Conservation (phyloP, 139 green algal species). For the Closterium sp. region DNA sequence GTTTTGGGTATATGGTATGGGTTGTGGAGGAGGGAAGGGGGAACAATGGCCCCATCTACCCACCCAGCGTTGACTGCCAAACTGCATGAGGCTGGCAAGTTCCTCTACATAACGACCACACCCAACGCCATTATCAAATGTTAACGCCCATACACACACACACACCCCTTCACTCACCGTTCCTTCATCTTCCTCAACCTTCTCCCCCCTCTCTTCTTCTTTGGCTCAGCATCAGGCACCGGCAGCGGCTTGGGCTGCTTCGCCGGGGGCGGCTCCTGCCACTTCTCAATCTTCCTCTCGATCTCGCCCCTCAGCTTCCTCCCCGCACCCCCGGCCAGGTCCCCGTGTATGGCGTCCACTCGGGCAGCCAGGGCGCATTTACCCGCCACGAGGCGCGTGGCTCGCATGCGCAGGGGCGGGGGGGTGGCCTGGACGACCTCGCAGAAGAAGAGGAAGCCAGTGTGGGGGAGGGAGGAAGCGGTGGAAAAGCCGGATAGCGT, state of each 20-base stretch:
- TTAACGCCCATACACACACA: too few species aligned
- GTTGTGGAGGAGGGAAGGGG: too few species aligned
- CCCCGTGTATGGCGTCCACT: conserved; percentile 83
- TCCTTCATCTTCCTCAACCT: conserved; percentile 93
- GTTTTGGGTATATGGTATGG: too few species aligned
- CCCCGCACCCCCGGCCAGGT: conserved; percentile 60
- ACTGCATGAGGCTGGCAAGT: too few species aligned
- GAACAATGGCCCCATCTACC: too few species aligned
- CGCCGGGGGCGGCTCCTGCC: conserved; percentile 93
- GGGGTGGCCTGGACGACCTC: conserved; percentile 69
- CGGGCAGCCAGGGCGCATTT: conserved; percentile 92
- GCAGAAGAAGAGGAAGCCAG: conserved; percentile 69
- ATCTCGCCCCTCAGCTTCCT: conserved; percentile 70
- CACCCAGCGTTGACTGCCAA: too few species aligned
- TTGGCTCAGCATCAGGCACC: conserved; percentile 78
- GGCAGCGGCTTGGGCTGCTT: conserved; percentile 86
- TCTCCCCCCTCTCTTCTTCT: conserved; percentile 85
- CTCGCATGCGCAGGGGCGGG: conserved; percentile 70
- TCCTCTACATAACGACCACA: too few species aligned
- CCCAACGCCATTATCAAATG: too few species aligned
- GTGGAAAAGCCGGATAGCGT: conserved; percentile 79
- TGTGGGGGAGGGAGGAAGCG: conserved; percentile 64
- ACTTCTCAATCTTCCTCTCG: conserved; percentile 93
- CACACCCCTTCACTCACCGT: conserved; percentile 53
- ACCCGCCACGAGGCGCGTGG: conserved; percentile 72